Evolutionary conservation across 2,329 filamentous ascomycete genomes (phyloP), one percentile per base, ranked within the genome.

Genomic region (Macrophomina pseudophaseolina): DNA sequence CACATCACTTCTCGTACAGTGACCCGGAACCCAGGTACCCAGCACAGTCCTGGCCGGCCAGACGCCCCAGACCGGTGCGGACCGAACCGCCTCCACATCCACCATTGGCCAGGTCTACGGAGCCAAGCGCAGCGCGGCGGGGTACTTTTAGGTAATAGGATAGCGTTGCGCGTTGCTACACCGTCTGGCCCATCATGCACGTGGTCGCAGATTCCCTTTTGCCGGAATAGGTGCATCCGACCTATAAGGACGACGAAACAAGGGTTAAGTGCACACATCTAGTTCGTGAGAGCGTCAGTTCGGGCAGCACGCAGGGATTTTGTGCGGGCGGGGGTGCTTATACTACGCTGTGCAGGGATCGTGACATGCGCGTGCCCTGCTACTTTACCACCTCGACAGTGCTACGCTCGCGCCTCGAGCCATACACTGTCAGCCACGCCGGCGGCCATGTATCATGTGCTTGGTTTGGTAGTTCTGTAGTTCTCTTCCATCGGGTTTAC

Each of bases 321-420:
- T 33, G 40, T 11, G 5, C 6, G 16, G 2, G 16, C 56, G 42
- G 16, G 56, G 56, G 48, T 60, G 28, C 56, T 60, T 60, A 60
- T 60, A 60, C 56, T 48, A 60, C 56, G 56, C 42, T 48, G 56
- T 33, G 56, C 56, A 60, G 56, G 56, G 56, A 18, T 60, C n/a
- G 23, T 23, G 23, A 14, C 28, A 44, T 18, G 56, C 56, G 38
- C 40, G 56, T 42, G 40, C 18, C 8, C 28, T 18, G 16, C 14
- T 18, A 3, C 16, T n/a, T 35, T 46, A 28, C 56, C 28, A 58
- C 54, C 54, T 44, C 38, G 6, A n/a, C 38, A 44, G 16, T 58
- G 54, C 38, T 23, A 60, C 56, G 40, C 28, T 14, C 12, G 28
- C 30, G 12, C 12, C 14, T 6, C 28, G 32, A 18, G 33, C 52